A percentile compares a stretch with the other conserved stretches of the same genome.
Conservation (phyloP, 1,284 basidiomycete genomes). For the Ustilago tritici region DNA sequence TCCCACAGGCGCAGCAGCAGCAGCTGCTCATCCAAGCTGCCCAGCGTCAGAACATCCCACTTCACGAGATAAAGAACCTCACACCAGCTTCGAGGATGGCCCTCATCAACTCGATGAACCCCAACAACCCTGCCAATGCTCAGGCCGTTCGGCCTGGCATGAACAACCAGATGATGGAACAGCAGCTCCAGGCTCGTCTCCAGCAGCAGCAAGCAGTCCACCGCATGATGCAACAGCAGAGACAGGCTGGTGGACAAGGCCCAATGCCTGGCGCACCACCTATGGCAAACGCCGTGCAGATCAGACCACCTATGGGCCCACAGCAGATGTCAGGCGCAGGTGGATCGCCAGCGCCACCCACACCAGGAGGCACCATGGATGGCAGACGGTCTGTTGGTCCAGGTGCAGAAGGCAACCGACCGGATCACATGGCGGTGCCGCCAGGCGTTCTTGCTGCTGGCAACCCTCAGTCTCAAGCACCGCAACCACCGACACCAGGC, state of each 20-base stretch:
- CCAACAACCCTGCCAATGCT: conserved; percentile 49
- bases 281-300: conserved; percentile 41
- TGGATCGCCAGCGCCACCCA: conserved; percentile 41
- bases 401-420: conserved; percentile 30
- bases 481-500: conserved; percentile 34
- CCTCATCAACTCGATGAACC: conserved; percentile 58
- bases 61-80: conserved; percentile 67
- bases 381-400: conserved; percentile 51
- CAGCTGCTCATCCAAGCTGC: conserved; percentile 63
- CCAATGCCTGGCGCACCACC: conserved; percentile 33
- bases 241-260: conserved; percentile 32
- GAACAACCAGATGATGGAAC: conserved; percentile 48
- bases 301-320: conserved; percentile 43
- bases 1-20: conserved; percentile 63
- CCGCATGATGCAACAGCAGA: conserved; percentile 59
- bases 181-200: conserved; percentile 59
- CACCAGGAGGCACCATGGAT: conserved; percentile 41
- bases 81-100: conserved; percentile 57
- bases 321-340: conserved; percentile 39
- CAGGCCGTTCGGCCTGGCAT: conserved; percentile 45
- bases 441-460: conserved; percentile 27
- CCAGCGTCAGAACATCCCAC: conserved; percentile 58
- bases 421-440: conserved; percentile 41
- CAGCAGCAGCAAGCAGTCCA: conserved; percentile 57
- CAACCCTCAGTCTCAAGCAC: conserved; percentile 24